phyloP scores from a whole-genome alignment of 768 basidiomycete species.

The Amylocystis lapponica region DNA sequence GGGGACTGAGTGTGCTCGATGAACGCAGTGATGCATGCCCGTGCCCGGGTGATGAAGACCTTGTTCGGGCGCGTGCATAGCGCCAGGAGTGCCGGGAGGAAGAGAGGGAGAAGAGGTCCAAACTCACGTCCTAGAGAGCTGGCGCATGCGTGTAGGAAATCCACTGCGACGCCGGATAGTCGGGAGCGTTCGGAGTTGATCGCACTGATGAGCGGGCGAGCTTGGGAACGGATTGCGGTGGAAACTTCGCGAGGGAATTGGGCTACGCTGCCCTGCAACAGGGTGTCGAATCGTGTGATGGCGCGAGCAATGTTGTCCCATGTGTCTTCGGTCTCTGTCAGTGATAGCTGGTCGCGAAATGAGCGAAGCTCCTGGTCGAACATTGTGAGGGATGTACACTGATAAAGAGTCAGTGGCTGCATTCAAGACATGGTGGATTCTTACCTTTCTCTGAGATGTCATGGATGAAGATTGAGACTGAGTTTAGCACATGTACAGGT shows the following conservation, averaged over 20 bases:
- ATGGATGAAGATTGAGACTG: no score
- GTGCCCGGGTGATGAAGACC: constrained; percentile 64
- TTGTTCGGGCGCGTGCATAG: constrained; percentile 76
- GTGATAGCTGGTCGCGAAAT: constrained; percentile 35
- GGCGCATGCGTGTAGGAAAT: constrained; percentile 51
- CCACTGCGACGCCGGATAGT: constrained; percentile 61
- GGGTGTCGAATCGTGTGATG: constrained; percentile 38
- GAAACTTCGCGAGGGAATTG: constrained; percentile 48
- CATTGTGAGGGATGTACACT: constrained; percentile 28
- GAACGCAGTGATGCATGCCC: constrained; percentile 50
- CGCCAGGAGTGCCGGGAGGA: constrained; percentile 61
- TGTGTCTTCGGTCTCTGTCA: constrained; percentile 69
- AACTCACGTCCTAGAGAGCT: constrained; percentile 54
- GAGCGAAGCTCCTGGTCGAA: constrained; percentile 37
- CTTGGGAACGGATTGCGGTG: constrained; percentile 42
- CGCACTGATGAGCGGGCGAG: constrained; percentile 49
- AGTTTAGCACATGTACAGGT: no score
- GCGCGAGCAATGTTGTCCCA: constrained; percentile 66
- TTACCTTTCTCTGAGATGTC: no score
- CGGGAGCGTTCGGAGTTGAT: constrained; percentile 71
- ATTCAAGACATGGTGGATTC: no score
- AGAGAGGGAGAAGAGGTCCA: constrained; percentile 59
- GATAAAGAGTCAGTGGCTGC: neutral
- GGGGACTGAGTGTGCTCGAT: constrained; percentile 67
- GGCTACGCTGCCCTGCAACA: constrained; percentile 48